Conservation (phyloP, 2,329 filamentous ascomycete species). For the Thielaviopsis musarum region DNA sequence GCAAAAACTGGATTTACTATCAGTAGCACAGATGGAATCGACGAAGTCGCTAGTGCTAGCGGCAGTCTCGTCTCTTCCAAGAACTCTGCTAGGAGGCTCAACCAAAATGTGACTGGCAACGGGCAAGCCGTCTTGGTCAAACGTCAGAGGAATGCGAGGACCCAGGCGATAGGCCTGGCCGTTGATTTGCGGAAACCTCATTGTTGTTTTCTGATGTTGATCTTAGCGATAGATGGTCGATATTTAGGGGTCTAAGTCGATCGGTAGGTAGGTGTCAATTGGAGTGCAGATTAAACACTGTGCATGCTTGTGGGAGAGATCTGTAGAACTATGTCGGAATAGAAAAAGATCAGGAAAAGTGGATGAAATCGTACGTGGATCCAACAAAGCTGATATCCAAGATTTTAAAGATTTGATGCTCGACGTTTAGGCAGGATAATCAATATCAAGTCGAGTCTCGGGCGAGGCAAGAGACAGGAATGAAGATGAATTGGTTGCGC, state of each 20-base stretch:
- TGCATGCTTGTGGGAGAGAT: no score
- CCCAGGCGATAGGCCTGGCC: slow-evolving; percentile 5
- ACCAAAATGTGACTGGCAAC: slow-evolving; percentile 3
- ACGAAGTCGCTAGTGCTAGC: not conserved
- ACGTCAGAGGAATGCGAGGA: slow-evolving; percentile 1
- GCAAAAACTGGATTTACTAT: slow-evolving; percentile 23
- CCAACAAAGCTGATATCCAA: no score
- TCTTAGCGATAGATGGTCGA: not conserved
- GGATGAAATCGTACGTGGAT: no score
- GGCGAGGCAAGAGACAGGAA: no score
- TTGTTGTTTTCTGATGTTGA: not conserved
- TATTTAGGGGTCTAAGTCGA: not conserved
- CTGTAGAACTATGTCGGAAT: no score
- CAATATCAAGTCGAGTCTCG: no score
- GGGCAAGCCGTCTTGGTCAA: not conserved
- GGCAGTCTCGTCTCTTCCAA: not conserved
- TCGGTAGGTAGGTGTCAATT: not conserved
- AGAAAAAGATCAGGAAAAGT: no score
- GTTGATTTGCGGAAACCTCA: slow-evolving; percentile 1
- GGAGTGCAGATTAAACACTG: no score
- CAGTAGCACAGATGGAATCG: slow-evolving; percentile 5
- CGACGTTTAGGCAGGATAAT: no score
- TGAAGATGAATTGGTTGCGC: no score
- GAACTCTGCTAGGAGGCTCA: not conserved
- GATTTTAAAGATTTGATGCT: no score